Evolutionary conservation across 306 rosid species (phyloP).

Genomic region (Gynostemma pentaphyllum): DNA sequence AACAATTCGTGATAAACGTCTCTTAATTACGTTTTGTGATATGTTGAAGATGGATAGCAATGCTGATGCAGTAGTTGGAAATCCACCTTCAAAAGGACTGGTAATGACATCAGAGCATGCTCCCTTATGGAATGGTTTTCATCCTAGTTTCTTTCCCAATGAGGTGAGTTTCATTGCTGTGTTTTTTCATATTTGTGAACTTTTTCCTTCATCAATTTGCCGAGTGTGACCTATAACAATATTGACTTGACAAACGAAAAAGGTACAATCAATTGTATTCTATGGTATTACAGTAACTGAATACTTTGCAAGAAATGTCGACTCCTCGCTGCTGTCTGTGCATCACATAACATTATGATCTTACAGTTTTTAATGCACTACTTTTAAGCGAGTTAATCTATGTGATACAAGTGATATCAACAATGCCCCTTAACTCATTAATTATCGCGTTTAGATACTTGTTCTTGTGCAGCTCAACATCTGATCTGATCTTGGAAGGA

Average conservation of each 20-base stretch:
- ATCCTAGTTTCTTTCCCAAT: constrained; percentile 47
- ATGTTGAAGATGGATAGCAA: constrained; percentile 54
- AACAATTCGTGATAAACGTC: constrained; percentile 2
- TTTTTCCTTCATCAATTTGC: neutral
- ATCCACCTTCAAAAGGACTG: constrained; percentile 50
- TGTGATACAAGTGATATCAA: no score
- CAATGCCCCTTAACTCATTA: no score
- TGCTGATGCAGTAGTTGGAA: constrained; percentile 27
- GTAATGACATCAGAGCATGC: constrained; percentile 44
- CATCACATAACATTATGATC: neutral
- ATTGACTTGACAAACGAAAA: neutral
- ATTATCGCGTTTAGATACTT: neutral
- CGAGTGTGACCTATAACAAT: neutral
- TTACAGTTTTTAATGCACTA: neutral
- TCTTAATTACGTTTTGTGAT: constrained; percentile 11
- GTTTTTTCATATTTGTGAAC: neutral
- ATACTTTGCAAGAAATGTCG: neutral
- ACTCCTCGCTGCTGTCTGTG: neutral
- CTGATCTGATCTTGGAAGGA: neutral
- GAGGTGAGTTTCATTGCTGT: constrained; percentile 40
- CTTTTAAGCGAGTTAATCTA: neutral
- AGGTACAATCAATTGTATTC: neutral
- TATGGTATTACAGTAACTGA: neutral
- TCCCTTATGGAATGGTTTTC: constrained; percentile 44
- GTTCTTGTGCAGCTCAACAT: neutral